Evolutionary conservation across 257 asterid genomes (phyloP), one percentile per base, ranked within the genome.

Genomic region (Penstemon barbatus): DNA sequence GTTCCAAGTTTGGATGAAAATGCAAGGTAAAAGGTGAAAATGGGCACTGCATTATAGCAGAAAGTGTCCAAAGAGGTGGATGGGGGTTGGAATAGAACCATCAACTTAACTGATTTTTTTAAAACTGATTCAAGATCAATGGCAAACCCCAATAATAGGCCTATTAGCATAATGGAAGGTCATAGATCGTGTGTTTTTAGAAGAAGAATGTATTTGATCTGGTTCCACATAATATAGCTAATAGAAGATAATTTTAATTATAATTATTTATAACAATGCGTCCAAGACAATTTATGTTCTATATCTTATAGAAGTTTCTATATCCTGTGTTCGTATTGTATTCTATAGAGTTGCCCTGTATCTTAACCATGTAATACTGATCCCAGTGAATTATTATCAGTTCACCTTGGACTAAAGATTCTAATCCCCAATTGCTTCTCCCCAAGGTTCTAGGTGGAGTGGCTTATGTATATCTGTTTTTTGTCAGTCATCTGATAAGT

Each of bases 371-470:
- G 59, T 15, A 33, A 48, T 38, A 18, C 46, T 54, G 18, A 50
- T 48, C 39, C 38, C 40, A 8, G 38, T 69, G 60, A 63, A 56
- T 41, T 64, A 8, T 45, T 50, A 44, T 52, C 41, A 19, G 54
- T 38, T 55, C 18, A 61, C 40, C 37, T 59, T 51, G 58, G 18
- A 43, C 11, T 43, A 7, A 55, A 55, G 49, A 33, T n/a, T 38
- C 18, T 65, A 36, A 41, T 51, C 60, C 63, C 57, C n/a, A 58
- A 49, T 52, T 25, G 38, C 43, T 75, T 57, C 59, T 57, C 52
- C 57, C 58, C 33, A 4, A 4, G 45, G 39, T 48, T 11, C n/a
- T 6, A 13, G 70, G 66, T 48, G 57, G 42, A 61, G 52, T 39
- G 63, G 61, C n/a, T n/a, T 56, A 57, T 41, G 45, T 8, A 38